Base-by-base conservation (phyloP, 768 basidiomycete genomes). In the Erythrobasidium yunnanense region DNA sequence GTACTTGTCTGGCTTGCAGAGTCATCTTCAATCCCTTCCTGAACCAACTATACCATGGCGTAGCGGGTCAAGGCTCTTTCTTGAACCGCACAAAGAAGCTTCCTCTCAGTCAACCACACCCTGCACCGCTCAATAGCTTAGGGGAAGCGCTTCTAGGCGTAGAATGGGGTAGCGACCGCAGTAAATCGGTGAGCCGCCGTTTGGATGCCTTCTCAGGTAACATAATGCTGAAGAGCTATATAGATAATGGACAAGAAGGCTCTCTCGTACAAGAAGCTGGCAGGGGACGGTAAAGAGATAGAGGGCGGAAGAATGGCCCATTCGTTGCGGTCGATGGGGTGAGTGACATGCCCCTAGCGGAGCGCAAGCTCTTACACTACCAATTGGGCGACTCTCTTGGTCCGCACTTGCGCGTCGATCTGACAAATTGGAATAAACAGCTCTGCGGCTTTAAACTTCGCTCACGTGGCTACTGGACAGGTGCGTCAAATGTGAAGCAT, bases 11-110 rank as follows among this genome's bases (percentile, higher is more conserved):
- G 54, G 30, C 54, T 27, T 6, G 25, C 15, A 73, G 73, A 3
- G 90, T 97, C 42, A 85, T 96, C 68, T 93, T 84, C 79, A 91
- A 91, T 74, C 92, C 92, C 0, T 91, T 90, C 81, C 81, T 91
- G 58, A 82, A 89, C 69, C 83, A 91, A 56, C 80, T 93, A 5
- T 93, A 90, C 78, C 85, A 85, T 15, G 92, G 84, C 4, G 77
- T 87, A 46, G 82, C 83, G 76, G 87, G 85, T 11, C 83, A 85
- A 60, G 91, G 92, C 22, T 85, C 93, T 2, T 87, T 79, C 77
- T 80, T 91, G 18, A 85, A 82, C 67, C 79, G 81, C 55, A 76
- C 67, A 72, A 78, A 63, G 6, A 68, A 82, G 78, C 81, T 93
- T 7, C 90, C 90, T 4, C 78, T 91, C 17, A 67, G 70, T 15